A percentile compares a stretch with the other conserved stretches of the same genome.
These are phyloP conservation scores for Pythium aristosporum DNA, from an alignment of 352 stramenopile species.

Conservation along the genomic window DNA sequence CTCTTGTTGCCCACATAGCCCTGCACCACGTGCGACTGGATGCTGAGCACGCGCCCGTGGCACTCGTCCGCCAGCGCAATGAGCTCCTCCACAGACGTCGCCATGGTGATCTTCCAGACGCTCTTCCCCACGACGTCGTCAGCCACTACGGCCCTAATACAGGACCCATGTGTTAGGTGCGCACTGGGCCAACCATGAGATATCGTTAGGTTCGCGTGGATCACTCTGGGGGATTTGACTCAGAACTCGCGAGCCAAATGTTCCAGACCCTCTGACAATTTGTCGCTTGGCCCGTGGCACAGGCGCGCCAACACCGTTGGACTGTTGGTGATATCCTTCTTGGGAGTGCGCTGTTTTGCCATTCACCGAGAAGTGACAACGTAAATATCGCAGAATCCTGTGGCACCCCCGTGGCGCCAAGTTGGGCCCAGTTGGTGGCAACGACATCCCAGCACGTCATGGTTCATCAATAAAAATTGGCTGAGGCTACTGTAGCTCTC, in stretches of 20 bases:
- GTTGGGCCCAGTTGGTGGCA: background rate
- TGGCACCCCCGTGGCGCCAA: too few relatives aligned
- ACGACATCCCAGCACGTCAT: conserved; percentile 3
- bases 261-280: too few relatives aligned
- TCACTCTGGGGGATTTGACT: background rate
- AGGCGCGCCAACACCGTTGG: too few relatives aligned
- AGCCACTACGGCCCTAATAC: background rate
- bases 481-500: too few relatives aligned
- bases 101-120: conserved; percentile 4
- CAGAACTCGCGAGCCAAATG: too few relatives aligned
- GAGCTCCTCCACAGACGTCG: background rate
- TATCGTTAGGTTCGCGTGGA: background rate
- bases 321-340: too few relatives aligned
- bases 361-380: too few relatives aligned
- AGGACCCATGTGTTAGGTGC: conserved; percentile 1
- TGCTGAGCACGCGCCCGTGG: conserved; percentile 74
- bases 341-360: too few relatives aligned
- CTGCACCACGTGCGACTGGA: conserved; percentile 88
- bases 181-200: background rate
- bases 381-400: too few relatives aligned
- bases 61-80: conserved; percentile 30
- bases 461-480: background rate
- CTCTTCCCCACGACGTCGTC: background rate
- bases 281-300: too few relatives aligned
- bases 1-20: conserved; percentile 88